Conservation (phyloP, 2,329 filamentous ascomycete genomes). For the Fusarium decemcellulare region DNA sequence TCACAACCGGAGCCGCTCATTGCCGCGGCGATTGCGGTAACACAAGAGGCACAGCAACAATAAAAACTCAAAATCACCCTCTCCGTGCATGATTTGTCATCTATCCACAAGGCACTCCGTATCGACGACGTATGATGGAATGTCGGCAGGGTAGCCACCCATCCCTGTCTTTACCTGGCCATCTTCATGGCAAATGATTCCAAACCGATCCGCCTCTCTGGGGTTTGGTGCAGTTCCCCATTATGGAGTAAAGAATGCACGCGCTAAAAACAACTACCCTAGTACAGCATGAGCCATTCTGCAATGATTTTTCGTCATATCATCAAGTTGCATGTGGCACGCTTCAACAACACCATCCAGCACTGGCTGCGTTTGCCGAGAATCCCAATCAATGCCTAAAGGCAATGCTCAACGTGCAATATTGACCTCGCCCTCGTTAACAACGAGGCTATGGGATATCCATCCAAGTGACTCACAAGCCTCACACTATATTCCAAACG, state of each 20-base stretch:
- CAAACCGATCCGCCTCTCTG: slow-evolving; percentile 26
- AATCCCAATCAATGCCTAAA: neutral
- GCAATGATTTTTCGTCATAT: slow-evolving; percentile 25
- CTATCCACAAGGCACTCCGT: neutral
- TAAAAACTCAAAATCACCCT: slow-evolving; percentile 1
- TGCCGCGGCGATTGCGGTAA: too few species aligned
- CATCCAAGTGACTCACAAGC: neutral
- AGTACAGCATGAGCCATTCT: neutral
- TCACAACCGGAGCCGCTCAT: too few species aligned
- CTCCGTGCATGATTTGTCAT: slow-evolving; percentile 22
- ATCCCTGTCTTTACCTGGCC: neutral
- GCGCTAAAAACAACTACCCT: neutral
- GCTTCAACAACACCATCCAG: neutral
- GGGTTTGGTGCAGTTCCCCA: slow-evolving; percentile 6
- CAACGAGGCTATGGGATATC: neutral
- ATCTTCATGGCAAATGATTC: slow-evolving; percentile 27
- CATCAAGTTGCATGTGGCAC: slow-evolving; percentile 9
- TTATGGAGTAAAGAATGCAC: neutral
- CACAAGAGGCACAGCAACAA: neutral
- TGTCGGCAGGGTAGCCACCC: neutral
- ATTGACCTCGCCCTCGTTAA: neutral
- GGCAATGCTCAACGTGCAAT: neutral
- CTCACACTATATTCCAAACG: neutral
- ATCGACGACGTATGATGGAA: slow-evolving; percentile 1
- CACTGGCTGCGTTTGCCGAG: neutral